phyloP scores from a whole-genome alignment of 1,284 basidiomycete species.

The Ustilago esculenta region DNA sequence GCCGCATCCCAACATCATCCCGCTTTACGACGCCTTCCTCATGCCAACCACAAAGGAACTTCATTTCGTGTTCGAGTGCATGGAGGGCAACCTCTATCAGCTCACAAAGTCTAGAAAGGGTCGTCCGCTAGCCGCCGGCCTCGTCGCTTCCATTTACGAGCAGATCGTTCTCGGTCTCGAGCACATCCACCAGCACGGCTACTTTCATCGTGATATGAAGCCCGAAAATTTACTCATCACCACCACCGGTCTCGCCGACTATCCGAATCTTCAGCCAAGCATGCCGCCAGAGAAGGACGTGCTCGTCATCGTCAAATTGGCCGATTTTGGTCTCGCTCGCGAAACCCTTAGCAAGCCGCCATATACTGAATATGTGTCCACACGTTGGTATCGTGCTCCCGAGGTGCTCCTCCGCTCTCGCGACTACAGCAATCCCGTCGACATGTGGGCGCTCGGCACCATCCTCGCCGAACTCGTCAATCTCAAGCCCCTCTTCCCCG shows the following conservation, averaged over 20 bases:
- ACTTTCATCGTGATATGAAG: slow-evolving; percentile 99
- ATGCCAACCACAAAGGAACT: slow-evolving; percentile 91
- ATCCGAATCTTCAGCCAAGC: slow-evolving; percentile 71
- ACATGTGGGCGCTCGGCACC: slow-evolving; percentile 99
- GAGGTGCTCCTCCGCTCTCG: slow-evolving; percentile 91
- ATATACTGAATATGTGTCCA: slow-evolving; percentile 98
- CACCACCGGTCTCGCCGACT: slow-evolving; percentile 95
- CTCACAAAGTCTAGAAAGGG: slow-evolving; percentile 97
- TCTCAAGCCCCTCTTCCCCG: slow-evolving; percentile 95
- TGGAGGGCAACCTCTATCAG: slow-evolving; percentile 99
- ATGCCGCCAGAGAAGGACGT: slow-evolving; percentile 81
- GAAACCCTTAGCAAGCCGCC: slow-evolving; percentile 89
- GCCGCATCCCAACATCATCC: slow-evolving; percentile 96
- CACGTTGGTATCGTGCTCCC: slow-evolving; percentile 98
- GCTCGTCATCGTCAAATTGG: slow-evolving; percentile 94
- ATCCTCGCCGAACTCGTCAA: slow-evolving; percentile 97
- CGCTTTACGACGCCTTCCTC: slow-evolving; percentile 98
- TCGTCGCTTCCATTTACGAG: slow-evolving; percentile 92
- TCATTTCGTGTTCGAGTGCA: slow-evolving; percentile 99
- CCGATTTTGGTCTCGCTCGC: slow-evolving; percentile 95
- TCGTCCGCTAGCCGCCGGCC: slow-evolving; percentile 89
- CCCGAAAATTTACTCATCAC: slow-evolving; percentile 99
- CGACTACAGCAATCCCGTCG: slow-evolving; percentile 94
- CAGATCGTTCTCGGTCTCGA: slow-evolving; percentile 90
- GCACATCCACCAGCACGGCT: slow-evolving; percentile 91